phyloP scores from a whole-genome alignment of 2,329 filamentous ascomycete genomes.

The Cadophora luteo-olivacea region DNA sequence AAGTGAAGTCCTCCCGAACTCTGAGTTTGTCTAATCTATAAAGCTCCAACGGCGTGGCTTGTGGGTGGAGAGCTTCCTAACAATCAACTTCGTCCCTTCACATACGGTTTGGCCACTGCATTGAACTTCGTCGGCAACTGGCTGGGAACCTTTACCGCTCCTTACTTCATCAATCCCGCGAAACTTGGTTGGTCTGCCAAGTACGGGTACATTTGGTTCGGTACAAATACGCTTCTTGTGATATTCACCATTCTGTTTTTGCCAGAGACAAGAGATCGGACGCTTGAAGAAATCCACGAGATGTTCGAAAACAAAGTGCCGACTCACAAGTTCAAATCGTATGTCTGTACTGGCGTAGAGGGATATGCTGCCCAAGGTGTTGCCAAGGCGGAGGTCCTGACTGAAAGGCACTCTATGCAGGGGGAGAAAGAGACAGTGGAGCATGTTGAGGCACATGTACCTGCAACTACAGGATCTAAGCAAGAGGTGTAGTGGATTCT shows the following conservation, averaged over 20 bases:
- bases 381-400: constrained; percentile 20
- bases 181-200: constrained; percentile 45
- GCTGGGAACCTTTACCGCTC: constrained; percentile 49
- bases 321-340: constrained; percentile 22
- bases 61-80: constrained; percentile 50
- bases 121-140: constrained; percentile 51
- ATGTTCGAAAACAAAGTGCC: constrained; percentile 27
- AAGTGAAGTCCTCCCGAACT: constrained; percentile 63
- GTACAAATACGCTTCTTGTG: constrained; percentile 45
- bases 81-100: constrained; percentile 49
- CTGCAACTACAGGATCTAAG: not conserved
- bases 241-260: constrained; percentile 43
- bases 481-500: not conserved
- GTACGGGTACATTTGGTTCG: constrained; percentile 50
- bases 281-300: constrained; percentile 29
- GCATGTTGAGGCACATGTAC: not conserved
- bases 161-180: constrained; percentile 52
- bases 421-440: not conserved
- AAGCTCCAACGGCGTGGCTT: constrained; percentile 49
- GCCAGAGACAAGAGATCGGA: constrained; percentile 31
- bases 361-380: constrained; percentile 17
- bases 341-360: constrained; percentile 24
- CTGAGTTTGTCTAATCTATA: not conserved
- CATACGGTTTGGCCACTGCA: constrained; percentile 48
- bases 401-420: not conserved